Percentiles rank a stretch among this genome's conserved stretches.
phyloP scores from a whole-genome alignment of 169 alveolate species.

The Plasmodium cynomolgi region DNA sequence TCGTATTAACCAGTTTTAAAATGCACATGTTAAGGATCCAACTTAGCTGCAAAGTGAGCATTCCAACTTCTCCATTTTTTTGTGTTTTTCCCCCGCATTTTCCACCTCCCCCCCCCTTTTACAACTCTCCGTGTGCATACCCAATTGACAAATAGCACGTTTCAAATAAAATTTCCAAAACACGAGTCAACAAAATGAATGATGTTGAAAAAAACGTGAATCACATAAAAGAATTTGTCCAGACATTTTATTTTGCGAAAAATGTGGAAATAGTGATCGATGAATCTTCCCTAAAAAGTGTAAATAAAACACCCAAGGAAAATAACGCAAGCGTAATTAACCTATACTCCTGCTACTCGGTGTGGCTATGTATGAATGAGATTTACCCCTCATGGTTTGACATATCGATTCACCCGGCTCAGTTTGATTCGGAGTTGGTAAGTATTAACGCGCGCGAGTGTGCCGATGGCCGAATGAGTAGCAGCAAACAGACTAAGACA shows the following conservation, averaged over 20 bases:
- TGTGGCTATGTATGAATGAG: conserved; percentile 76
- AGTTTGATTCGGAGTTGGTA: conserved; percentile 61
- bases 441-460: neutral
- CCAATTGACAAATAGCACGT: neutral
- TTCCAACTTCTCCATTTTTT: neutral
- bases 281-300: conserved; percentile 43
- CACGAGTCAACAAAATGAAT: conserved; percentile 38
- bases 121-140: conserved; percentile 1
- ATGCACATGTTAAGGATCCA: neutral
- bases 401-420: conserved; percentile 74
- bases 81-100: neutral
- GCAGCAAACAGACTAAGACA: neutral
- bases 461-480: neutral
- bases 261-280: conserved; percentile 53
- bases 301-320: conserved; percentile 49
- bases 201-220: conserved; percentile 30
- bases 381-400: conserved; percentile 75
- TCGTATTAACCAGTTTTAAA: neutral
- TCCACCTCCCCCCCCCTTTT: neutral
- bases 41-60: neutral
- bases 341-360: conserved; percentile 53
- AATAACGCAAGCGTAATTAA: conserved; percentile 38
- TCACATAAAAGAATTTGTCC: conserved; percentile 54
- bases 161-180: neutral
- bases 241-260: conserved; percentile 69